Conservation (phyloP, 805 yeast species). For the Starmerella gropengiesseri region DNA sequence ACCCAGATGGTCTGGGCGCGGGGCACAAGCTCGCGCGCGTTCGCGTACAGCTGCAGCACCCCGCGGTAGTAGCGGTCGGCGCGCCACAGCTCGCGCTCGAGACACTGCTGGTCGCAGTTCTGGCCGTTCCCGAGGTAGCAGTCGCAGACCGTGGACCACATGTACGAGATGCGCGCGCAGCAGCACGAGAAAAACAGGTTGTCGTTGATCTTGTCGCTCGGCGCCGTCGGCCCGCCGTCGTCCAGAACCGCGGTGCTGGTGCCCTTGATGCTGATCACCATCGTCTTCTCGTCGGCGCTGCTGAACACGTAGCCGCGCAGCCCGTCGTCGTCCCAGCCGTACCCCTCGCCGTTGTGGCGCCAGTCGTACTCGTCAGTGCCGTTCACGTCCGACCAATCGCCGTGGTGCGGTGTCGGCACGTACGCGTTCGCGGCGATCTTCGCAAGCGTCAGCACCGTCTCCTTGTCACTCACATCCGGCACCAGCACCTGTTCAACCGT, state of each 20-base stretch:
- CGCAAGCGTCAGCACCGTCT: slow-evolving; percentile 66
- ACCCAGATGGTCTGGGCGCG: slow-evolving; percentile 61
- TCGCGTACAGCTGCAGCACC: slow-evolving; percentile 60
- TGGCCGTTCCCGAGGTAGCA: slow-evolving; percentile 54
- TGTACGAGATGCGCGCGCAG: slow-evolving; percentile 81
- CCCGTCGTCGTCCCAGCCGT: slow-evolving; percentile 84
- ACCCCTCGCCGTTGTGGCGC: slow-evolving; percentile 43
- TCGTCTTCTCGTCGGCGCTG: slow-evolving; percentile 42
- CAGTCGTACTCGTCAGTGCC: slow-evolving; percentile 34
- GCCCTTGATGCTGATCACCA: slow-evolving; percentile 78
- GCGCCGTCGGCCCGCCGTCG: slow-evolving; percentile 55
- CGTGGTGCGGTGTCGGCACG: slow-evolving; percentile 60
- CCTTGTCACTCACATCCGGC: slow-evolving; percentile 68
- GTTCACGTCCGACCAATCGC: slow-evolving; percentile 75
- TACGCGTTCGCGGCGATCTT: slow-evolving; percentile 86
- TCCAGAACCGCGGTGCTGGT: slow-evolving; percentile 70
- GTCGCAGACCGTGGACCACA: slow-evolving; percentile 94
- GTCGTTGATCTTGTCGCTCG: slow-evolving; percentile 74
- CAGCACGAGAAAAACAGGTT: slow-evolving; percentile 87
- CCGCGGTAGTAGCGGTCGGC: slow-evolving; percentile 79
- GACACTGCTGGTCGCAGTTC: slow-evolving; percentile 79
- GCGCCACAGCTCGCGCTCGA: slow-evolving; percentile 62
- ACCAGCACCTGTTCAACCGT: slow-evolving; percentile 26
- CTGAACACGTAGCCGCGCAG: slow-evolving; percentile 85
- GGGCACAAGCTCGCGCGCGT: slow-evolving; percentile 60